Conservation (phyloP, 331 rosid genomes). For the Malus hybrid region DNA sequence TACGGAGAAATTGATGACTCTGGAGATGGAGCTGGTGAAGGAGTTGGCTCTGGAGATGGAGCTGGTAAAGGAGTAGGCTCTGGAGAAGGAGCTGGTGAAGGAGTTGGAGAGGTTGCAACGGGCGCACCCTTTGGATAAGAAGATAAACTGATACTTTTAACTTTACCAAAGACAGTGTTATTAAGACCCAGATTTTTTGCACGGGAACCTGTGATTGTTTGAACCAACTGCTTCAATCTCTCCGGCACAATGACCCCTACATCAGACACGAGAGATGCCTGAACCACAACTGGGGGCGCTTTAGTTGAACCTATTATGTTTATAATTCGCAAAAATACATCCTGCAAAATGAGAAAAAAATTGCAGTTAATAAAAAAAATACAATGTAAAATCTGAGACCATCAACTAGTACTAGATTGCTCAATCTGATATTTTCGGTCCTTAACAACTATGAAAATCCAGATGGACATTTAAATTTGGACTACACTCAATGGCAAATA, state of each 20-base stretch:
- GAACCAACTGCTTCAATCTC: slow-evolving; percentile 71
- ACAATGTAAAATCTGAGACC: background rate
- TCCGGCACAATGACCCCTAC: slow-evolving; percentile 46
- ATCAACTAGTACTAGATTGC: background rate
- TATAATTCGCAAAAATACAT: slow-evolving; percentile 62
- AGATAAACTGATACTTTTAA: slow-evolving; percentile 62
- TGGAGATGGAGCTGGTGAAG: slow-evolving; percentile 69
- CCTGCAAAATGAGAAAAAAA: slow-evolving; percentile 37
- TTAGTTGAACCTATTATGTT: slow-evolving; percentile 61
- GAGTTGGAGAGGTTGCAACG: slow-evolving; percentile 38
- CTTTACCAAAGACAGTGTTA: slow-evolving; percentile 67
- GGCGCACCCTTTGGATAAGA: slow-evolving; percentile 45
- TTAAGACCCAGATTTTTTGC: slow-evolving; percentile 72
- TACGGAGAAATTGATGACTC: slow-evolving; percentile 35
- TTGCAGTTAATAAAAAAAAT: background rate
- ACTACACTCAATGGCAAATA: background rate
- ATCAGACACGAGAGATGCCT: slow-evolving; percentile 55
- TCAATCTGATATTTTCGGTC: background rate
- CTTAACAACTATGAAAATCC: background rate
- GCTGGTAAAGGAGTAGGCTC: slow-evolving; percentile 10
- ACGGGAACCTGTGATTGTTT: slow-evolving; percentile 40
- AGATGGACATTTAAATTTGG: background rate
- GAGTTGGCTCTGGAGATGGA: slow-evolving; percentile 21
- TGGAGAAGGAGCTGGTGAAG: slow-evolving; percentile 70
- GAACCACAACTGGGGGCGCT: slow-evolving; percentile 46